These are phyloP conservation scores for Euphorbia lathyris DNA, from an alignment of 345 rosid species.

Conservation along the genomic window DNA sequence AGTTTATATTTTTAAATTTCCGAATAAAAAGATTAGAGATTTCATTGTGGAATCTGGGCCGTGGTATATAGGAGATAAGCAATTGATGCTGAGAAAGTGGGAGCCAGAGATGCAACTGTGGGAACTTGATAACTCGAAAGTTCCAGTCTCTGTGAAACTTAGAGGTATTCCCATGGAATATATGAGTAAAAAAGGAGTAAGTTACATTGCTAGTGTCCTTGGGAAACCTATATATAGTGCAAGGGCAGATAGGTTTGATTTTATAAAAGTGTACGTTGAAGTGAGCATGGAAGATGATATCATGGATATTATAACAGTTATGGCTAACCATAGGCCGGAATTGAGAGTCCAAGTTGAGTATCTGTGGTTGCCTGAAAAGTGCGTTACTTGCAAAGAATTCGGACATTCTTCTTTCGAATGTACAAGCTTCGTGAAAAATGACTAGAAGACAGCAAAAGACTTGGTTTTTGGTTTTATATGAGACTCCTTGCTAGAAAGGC, in stretches of 20 bases:
- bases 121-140: not conserved
- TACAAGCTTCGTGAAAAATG: no score
- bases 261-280: not conserved
- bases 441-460: no score
- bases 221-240: slow-evolving; percentile 1
- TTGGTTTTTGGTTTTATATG: no score
- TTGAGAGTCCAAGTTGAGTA: not conserved
- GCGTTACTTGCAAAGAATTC: not conserved
- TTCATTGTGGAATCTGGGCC: not conserved
- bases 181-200: not conserved
- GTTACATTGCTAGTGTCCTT: slow-evolving; percentile 3
- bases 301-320: not conserved
- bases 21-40: not conserved
- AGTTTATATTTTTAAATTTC: slow-evolving; percentile 5
- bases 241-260: not conserved
- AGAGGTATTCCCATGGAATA: not conserved
- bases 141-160: slow-evolving; percentile 1
- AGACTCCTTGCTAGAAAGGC: no score
- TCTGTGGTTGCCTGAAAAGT: slow-evolving; percentile 1
- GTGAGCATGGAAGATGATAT: slow-evolving; percentile 1
- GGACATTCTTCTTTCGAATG: not conserved
- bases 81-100: slow-evolving; percentile 4
- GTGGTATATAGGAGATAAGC: not conserved
- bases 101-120: not conserved
- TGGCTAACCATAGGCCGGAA: not conserved